Evolutionary conservation across 768 basidiomycete genomes (phyloP), one percentile per base, ranked within the genome.

Genomic region (Mycena olivaceomarginata): DNA sequence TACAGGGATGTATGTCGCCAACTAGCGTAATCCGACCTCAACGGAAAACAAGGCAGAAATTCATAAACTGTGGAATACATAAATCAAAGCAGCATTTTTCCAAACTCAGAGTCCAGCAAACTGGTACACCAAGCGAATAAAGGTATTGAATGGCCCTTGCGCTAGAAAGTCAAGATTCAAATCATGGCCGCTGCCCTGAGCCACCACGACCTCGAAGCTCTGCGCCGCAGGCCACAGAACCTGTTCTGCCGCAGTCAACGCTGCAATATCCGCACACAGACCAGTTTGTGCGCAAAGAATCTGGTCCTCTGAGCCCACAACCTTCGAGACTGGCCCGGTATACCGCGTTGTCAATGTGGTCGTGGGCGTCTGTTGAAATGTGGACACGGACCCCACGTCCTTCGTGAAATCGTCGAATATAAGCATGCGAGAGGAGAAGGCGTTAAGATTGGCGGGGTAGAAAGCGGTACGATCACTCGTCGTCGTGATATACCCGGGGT

Each of bases 131-230:
- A 60, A 31, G 37, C 59, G 11, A 60, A 60, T 15, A 39, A 60
- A 60, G 59, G 31, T 60, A 39, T 39, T 39, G 31, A 60, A 60
- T 13, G 59, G 15, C 31, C 59, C 59, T 39, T 60, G 31, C 12
- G 59, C 59, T 4, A 60, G 18, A n/a, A 60, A 60, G 37, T 60
- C 59, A 16, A 60, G 59, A 60, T 60, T 60, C 59, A 60, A 39
- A 39, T 60, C 59, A 39, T 60, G 59, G 4, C 59, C 59, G 20
- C 51, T n/a, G 8, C 51, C 51, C 51, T 20, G 51, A 8, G 20
- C 51, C 18, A 53, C 51, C 51, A 60, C 31, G 25, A 60, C 59
- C 59, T 60, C 59, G 9, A 60, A 60, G 13, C 59, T 60, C 59
- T 39, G 11, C n/a, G 59, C 59, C 10, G 10, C 37, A 10, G 59